Evolutionary conservation across 2,329 filamentous ascomycete species (phyloP), one percentile per base, ranked within the genome.

Genomic region (Laburnicola sp.): DNA sequence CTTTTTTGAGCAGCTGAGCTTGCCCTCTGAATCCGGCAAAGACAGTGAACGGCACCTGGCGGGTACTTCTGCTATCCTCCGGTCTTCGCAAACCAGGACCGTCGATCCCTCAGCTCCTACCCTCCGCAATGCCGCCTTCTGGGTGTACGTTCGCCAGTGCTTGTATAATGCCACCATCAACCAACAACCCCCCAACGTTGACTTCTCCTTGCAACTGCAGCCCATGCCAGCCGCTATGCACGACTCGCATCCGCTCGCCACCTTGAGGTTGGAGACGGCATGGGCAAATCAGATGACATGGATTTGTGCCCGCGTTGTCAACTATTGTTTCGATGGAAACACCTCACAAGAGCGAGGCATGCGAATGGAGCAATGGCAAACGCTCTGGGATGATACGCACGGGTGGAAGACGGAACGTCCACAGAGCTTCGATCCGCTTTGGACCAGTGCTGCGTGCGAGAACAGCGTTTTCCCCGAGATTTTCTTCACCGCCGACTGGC

Each of bases 261-360:
- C 56, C 3, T 37, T 70, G 38, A 53, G 61, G 27, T 21, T 67
- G 26, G 67, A 70, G 35, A 69, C 66, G 6, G 66, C 65, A 4
- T 70, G 65, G 66, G 53, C 63, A 6, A 70, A 70, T 31, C 62
- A 65, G 26, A 69, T 69, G 59, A 63, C 60, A n/a, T 70, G 66
- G 65, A 56, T 66, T 38, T 64, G 64, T 28, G 67, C 67, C 6
- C 48, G 58, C 23, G 55, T 68, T 22, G 58, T 64, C n/a, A 65
- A 70, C 27, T 69, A 62, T 36, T 66, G 66, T 42, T 70, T 66
- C 40, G 64, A 62, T 6, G 48, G 54, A n/a, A 45, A 49, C 7
- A 56, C 59, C 7, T 32, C 51, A 6, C 43, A 48, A 6, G 61
- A 64, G n/a, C 58, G 46, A 21, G 22, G 48, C 3, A 23, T 37